A percentile compares a stretch with the other conserved stretches of the same genome.
Evolutionary conservation across 2,329 filamentous ascomycete species (phyloP).

Genomic region (Clathrospora elynae): DNA sequence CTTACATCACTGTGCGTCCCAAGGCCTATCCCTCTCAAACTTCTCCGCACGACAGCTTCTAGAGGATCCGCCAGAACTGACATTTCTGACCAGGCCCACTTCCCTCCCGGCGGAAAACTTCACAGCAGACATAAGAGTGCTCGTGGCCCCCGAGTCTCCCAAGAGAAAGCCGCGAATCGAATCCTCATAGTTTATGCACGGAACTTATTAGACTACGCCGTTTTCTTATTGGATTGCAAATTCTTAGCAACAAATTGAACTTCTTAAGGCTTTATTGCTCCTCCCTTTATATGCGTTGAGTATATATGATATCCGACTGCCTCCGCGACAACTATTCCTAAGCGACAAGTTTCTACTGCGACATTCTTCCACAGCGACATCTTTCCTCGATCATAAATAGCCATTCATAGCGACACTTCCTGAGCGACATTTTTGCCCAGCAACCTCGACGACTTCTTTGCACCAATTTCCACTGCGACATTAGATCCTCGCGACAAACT

Average conservation of each 20-base stretch:
- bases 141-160: constrained; percentile 25
- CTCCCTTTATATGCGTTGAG: constrained; percentile 19
- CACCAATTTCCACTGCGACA: constrained; percentile 10
- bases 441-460: constrained; percentile 9
- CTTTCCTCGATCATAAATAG: constrained; percentile 8
- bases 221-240: constrained; percentile 24
- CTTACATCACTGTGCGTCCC: constrained; percentile 26
- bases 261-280: constrained; percentile 21
- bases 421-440: constrained; percentile 19
- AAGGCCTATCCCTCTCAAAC: constrained; percentile 13
- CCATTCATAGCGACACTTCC: constrained; percentile 25
- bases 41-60: constrained; percentile 28
- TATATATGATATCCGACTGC: constrained; percentile 26
- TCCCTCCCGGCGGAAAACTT: constrained; percentile 13
- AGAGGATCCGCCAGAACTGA: constrained; percentile 21
- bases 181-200: constrained; percentile 15
- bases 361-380: constrained; percentile 11
- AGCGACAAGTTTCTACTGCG: constrained; percentile 27
- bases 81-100: constrained; percentile 12
- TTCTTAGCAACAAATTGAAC: constrained; percentile 24
- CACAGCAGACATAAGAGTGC: constrained; percentile 29
- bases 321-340: constrained; percentile 14
- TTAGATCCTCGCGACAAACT: constrained; percentile 12
- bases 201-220: constrained; percentile 21
- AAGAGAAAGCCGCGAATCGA: constrained; percentile 18